phyloP scores from a whole-genome alignment of 2,329 filamentous ascomycete genomes.

The Bipolaris oryzae region DNA sequence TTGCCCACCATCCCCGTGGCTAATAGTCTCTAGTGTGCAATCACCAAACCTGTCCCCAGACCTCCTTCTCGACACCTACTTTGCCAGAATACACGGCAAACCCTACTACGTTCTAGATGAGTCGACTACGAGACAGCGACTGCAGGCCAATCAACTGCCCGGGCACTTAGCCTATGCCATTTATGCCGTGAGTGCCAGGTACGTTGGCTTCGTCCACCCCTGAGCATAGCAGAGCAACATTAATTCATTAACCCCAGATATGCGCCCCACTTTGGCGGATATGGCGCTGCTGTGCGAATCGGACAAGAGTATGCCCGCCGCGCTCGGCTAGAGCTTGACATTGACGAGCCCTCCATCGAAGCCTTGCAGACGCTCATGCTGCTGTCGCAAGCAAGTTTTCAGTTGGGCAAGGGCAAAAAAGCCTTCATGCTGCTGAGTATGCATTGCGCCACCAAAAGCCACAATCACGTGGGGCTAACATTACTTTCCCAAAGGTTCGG shows the following conservation, averaged over 20 bases:
- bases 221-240: conserved; percentile 59
- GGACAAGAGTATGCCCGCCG: conserved; percentile 76
- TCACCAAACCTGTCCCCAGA: conserved; percentile 62
- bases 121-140: conserved; percentile 70
- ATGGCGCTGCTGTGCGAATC: conserved; percentile 69
- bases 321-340: conserved; percentile 72
- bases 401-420: conserved; percentile 79
- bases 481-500: conserved; percentile 67
- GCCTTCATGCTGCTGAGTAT: conserved; percentile 84
- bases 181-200: conserved; percentile 56
- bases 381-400: conserved; percentile 76
- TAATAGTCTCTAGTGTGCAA: conserved; percentile 36
- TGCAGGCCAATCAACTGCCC: conserved; percentile 71
- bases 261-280: conserved; percentile 68
- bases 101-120: conserved; percentile 85
- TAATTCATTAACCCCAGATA: conserved; percentile 60
- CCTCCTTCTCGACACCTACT: conserved; percentile 76
- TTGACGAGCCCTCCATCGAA: conserved; percentile 81
- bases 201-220: conserved; percentile 23
- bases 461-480: conserved; percentile 23
- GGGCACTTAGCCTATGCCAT: conserved; percentile 59
- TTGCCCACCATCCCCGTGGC: conserved; percentile 15
- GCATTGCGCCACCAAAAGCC: conserved; percentile 1
- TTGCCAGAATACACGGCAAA: conserved; percentile 78
- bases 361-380: conserved; percentile 76